Base-by-base conservation (phyloP, 768 basidiomycete species). In the Amylocystis lapponica region DNA sequence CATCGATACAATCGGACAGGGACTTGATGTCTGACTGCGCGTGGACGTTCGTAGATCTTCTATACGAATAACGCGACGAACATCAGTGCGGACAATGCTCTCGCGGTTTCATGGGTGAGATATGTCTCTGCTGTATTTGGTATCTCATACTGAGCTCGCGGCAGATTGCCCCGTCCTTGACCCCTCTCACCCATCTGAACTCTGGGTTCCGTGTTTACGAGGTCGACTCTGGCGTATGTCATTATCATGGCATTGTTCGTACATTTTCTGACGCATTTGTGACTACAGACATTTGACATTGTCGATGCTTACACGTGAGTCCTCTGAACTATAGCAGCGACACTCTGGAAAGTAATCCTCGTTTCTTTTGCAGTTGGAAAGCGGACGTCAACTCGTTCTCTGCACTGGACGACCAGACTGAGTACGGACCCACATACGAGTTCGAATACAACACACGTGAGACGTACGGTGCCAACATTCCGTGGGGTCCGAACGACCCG, bases 221-320 rank as follows among this genome's bases (percentile, higher is more conserved):
- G 59, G 77, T 83, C 3, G 81, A 83, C 51, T 79, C 83, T 21
- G 68, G 64, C 36, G 83, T 84, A 58, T 36, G 77, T 58, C 10
- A 30, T 14, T 16, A 14, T 29, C n/a, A n/a, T n/a, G n/a, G n/a
- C 10, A 35, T 35, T 17, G 8, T 11, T 17, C 17, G 33, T 21
- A 16, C 10, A 10, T 12, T 30, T 1, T 26, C 16, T 3, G 10
- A 16, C 40, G 5, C 10, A 13, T 27, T 17, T 21, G 39, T 39
- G 8, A 22, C 12, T 26, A 12, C 46, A 86, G 81, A 84, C 84
- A 4, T 87, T 85, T 51, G 84, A 87, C 29, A 72, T 87, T 36
- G 43, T 86, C 40, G 83, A 87, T 50, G 83, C 84, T 1, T 74
- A 83, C 54, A 87, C 86, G 79, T 83, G 56, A 57, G 77, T n/a